Evolutionary conservation across 352 stramenopile genomes (phyloP).

Genomic region (Phytophthora citricola): DNA sequence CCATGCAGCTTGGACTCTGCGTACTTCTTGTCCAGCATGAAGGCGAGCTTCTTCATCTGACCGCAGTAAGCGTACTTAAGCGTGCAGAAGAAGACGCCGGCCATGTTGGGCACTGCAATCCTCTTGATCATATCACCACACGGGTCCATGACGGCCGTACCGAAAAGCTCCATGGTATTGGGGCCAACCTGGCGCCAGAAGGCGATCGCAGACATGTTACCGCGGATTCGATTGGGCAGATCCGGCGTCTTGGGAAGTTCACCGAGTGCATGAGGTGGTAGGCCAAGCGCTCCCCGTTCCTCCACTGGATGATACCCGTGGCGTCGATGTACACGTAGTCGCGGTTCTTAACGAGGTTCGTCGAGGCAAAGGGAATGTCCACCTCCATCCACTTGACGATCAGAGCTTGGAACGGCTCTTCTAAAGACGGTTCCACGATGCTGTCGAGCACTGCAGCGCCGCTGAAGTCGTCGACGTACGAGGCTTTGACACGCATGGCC

Average conservation of each 20-base stretch:
- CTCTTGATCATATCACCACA: conserved; percentile 40
- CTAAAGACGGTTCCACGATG: conserved; percentile 48
- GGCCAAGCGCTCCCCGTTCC: conserved; percentile 38
- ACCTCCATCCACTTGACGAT: conserved; percentile 54
- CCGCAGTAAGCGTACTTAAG: conserved; percentile 43
- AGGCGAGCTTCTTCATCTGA: conserved; percentile 51
- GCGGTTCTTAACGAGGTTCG: conserved; percentile 38
- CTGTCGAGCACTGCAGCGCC: conserved; percentile 61
- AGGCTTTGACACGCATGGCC: conserved; percentile 58
- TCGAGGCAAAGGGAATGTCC: conserved; percentile 53
- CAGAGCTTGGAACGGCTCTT: conserved; percentile 45
- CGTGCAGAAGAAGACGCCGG: conserved; percentile 29
- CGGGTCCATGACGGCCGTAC: conserved; percentile 41
- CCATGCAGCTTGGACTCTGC: conserved; percentile 34
- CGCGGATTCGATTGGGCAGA: conserved; percentile 56
- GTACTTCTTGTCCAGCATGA: conserved; percentile 43
- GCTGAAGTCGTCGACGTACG: conserved; percentile 52
- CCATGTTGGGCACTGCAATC: conserved; percentile 34
- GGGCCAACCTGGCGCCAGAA: conserved; percentile 55
- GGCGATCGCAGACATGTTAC: conserved; percentile 45
- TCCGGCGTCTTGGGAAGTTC: conserved; percentile 38
- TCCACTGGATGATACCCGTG: conserved; percentile 26
- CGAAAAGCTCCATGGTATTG: conserved; percentile 56
- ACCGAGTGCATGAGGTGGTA: conserved; percentile 50
- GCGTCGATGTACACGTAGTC: conserved; percentile 50